These are phyloP conservation scores for Schizonepeta tenuifolia DNA, from an alignment of 257 asterid species.

Conservation along the genomic window DNA sequence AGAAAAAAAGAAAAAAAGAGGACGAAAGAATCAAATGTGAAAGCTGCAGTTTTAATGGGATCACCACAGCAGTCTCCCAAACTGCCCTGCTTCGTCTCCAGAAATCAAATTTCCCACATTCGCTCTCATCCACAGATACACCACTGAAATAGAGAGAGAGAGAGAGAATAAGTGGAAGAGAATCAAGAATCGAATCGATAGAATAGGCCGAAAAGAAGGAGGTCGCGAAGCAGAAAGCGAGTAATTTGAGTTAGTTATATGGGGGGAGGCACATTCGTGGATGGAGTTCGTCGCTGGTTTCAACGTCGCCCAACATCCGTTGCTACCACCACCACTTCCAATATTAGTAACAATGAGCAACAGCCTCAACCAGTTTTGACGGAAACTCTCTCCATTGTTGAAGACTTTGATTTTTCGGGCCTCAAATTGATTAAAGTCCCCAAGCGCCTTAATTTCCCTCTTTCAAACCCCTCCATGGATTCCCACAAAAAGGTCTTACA, in stretches of 20 bases:
- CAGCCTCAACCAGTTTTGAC: conserved; percentile 32
- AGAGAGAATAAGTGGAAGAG: conserved; percentile 45
- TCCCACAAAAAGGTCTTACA: conserved; percentile 64
- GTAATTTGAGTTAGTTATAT: conserved; percentile 46
- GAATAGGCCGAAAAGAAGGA: conserved; percentile 30
- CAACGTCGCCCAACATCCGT: conserved; percentile 53
- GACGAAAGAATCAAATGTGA: too few species aligned
- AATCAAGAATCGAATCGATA: conserved; percentile 47
- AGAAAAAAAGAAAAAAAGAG: too few species aligned
- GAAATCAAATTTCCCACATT: conserved; percentile 21
- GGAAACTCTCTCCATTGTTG: conserved; percentile 42
- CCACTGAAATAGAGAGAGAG: conserved; percentile 3
- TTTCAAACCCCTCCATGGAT: conserved; percentile 63
- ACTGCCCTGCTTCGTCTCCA: conserved; percentile 26
- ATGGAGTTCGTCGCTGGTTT: conserved; percentile 84
- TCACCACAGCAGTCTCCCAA: conserved; percentile 1
- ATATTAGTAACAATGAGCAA: conserved; percentile 39
- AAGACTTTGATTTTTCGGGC: conserved; percentile 71
- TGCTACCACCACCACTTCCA: conserved; percentile 38
- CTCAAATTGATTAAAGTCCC: conserved; percentile 71
- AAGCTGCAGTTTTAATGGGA: conserved; percentile 4
- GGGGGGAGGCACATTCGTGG: conserved; percentile 97
- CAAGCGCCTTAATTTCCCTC: conserved; percentile 54
- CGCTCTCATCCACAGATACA: conserved; percentile 32
- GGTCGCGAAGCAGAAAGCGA: conserved; percentile 8